phyloP scores from a whole-genome alignment of 1,139 yeast genomes.

The Suhomyces wounanorum region DNA sequence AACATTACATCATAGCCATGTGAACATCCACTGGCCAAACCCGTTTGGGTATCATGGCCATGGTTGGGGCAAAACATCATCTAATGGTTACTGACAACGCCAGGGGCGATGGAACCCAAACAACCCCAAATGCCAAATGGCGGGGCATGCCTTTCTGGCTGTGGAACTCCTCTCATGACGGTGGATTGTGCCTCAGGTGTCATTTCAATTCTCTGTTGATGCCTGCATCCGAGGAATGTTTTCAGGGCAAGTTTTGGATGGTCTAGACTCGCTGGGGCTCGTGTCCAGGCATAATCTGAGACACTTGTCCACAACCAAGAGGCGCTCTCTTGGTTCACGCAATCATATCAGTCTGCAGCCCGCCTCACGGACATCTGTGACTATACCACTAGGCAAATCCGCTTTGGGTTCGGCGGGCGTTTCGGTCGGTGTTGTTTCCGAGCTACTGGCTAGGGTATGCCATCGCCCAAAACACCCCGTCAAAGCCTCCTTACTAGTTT shows the following conservation, averaged over 20 bases:
- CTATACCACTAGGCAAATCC: neutral
- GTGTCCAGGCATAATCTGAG: neutral
- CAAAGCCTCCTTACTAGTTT: neutral
- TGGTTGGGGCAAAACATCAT: neutral
- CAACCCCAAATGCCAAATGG: no score
- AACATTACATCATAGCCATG: neutral
- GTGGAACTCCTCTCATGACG: neutral
- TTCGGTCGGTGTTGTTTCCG: neutral
- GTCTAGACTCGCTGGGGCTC: slow-evolving; percentile 3
- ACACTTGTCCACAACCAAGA: slow-evolving; percentile 1
- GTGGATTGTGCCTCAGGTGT: neutral
- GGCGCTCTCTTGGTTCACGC: neutral
- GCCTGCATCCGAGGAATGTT: neutral
- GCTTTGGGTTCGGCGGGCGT: neutral
- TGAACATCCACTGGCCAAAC: neutral
- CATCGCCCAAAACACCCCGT: neutral
- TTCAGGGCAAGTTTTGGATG: neutral
- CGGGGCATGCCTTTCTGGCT: no score
- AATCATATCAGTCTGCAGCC: neutral
- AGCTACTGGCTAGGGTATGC: neutral
- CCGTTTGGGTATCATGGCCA: neutral
- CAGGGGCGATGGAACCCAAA: no score
- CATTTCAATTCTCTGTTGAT: neutral
- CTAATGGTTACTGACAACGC: no score
- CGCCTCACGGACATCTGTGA: neutral